Evolutionary conservation across 192 early-diverging fungal genomes (phyloP).

Genomic region (Backusella parvicylindrica): DNA sequence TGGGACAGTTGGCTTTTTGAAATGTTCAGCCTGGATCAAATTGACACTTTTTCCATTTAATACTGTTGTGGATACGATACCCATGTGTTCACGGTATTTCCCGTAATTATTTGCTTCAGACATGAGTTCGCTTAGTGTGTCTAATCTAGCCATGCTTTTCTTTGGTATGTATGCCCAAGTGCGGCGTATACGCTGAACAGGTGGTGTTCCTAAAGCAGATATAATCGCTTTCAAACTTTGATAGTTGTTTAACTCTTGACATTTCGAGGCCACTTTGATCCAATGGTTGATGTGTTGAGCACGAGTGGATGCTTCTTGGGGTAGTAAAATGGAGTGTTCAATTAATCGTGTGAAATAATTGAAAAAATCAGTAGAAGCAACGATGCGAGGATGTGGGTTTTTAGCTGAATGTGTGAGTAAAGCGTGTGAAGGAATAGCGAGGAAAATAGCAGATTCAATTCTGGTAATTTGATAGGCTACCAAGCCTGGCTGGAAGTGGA

Average conservation of each 20-base stretch:
- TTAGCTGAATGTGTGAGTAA: slow-evolving; percentile 60
- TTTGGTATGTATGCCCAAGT: slow-evolving; percentile 72
- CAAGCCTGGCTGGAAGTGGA: slow-evolving; percentile 57
- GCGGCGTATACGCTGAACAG: slow-evolving; percentile 61
- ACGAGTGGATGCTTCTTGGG: slow-evolving; percentile 49
- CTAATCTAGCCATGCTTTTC: slow-evolving; percentile 55
- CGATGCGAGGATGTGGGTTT: slow-evolving; percentile 54
- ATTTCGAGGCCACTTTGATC: slow-evolving; percentile 63
- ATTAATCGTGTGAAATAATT: slow-evolving; percentile 72
- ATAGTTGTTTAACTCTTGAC: slow-evolving; percentile 60
- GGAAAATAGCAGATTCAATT: slow-evolving; percentile 68
- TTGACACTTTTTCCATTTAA: slow-evolving; percentile 10
- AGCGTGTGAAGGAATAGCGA: slow-evolving; percentile 55
- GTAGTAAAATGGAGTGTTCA: slow-evolving; percentile 67
- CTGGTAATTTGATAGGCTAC: slow-evolving; percentile 68
- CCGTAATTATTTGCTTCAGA: slow-evolving; percentile 69
- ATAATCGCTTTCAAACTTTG: slow-evolving; percentile 71
- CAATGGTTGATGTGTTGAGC: slow-evolving; percentile 61
- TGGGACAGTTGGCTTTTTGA: slow-evolving; percentile 60
- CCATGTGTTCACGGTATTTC: slow-evolving; percentile 59
- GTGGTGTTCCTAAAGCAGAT: slow-evolving; percentile 64
- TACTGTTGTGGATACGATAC: slow-evolving; percentile 3
- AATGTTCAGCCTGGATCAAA: slow-evolving; percentile 3
- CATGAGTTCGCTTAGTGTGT: slow-evolving; percentile 52
- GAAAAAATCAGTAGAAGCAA: slow-evolving; percentile 73